Evolutionary conservation across 305 asterid genomes (phyloP).

Genomic region (Fraxinus albicans): DNA sequence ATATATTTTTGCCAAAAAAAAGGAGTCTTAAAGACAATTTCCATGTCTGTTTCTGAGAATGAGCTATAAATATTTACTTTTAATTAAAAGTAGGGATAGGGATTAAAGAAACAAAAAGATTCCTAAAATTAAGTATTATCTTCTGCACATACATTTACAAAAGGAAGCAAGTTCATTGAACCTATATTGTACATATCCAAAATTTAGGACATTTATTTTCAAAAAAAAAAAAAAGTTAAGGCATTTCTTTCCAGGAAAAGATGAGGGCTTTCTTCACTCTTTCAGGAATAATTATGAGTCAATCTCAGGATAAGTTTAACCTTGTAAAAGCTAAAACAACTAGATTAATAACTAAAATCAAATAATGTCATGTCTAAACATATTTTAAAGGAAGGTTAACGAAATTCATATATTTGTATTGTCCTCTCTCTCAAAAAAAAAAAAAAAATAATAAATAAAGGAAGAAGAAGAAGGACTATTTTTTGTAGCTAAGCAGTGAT

Average conservation of each 20-base stretch:
- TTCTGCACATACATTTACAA: neutral
- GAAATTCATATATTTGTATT: too few relatives aligned
- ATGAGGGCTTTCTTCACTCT: constrained; percentile 19
- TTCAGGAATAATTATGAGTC: neutral
- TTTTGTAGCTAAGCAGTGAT: neutral
- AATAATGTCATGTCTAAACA: neutral
- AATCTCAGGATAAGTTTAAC: neutral
- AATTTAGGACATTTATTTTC: neutral
- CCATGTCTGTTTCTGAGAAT: neutral
- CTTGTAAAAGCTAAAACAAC: neutral
- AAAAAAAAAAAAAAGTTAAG: neutral
- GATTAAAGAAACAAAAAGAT: neutral
- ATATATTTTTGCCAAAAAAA: neutral
- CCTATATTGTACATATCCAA: neutral
- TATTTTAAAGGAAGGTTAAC: neutral
- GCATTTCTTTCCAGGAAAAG: constrained; percentile 9
- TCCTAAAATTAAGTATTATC: constrained; percentile 25
- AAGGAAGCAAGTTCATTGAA: constrained; percentile 35
- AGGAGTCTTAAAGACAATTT: neutral
- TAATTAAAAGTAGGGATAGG: neutral
- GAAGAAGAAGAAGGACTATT: too few relatives aligned
- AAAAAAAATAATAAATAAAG: too few relatives aligned
- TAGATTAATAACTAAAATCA: too few relatives aligned
- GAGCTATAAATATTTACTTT: neutral
- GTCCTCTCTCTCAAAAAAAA: neutral